phyloP scores from a whole-genome alignment of 2,329 filamentous ascomycete genomes.

The Colletotrichum falcatum region DNA sequence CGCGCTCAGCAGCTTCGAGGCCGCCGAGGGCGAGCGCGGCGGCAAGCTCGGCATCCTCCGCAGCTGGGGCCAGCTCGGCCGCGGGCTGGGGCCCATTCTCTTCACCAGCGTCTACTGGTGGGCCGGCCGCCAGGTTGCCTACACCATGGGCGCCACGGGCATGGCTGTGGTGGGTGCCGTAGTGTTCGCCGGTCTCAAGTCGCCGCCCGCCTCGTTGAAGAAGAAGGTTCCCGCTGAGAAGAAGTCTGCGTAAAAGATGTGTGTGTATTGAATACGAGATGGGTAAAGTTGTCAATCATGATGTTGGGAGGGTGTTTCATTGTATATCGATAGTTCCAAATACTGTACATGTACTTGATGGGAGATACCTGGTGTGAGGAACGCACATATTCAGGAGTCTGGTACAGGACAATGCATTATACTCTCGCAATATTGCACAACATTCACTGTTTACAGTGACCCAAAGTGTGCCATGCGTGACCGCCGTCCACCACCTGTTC shows the following conservation, averaged over 20 bases:
- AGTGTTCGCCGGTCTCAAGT: slow-evolving; percentile 78
- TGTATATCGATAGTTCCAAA: neutral
- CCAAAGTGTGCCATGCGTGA: neutral
- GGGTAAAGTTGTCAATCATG: neutral
- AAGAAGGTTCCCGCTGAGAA: slow-evolving; percentile 40
- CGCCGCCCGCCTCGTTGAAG: slow-evolving; percentile 61
- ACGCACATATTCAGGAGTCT: slow-evolving; percentile 28
- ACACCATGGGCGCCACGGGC: slow-evolving; percentile 81
- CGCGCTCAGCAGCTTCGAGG: slow-evolving; percentile 91
- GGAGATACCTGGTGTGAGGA: neutral
- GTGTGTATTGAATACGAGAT: neutral
- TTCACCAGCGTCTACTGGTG: slow-evolving; percentile 99
- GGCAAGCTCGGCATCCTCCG: slow-evolving; percentile 87
- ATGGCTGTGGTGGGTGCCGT: slow-evolving; percentile 80
- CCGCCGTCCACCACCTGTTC: neutral
- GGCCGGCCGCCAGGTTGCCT: slow-evolving; percentile 90
- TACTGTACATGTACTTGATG: slow-evolving; percentile 19
- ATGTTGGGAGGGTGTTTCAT: neutral
- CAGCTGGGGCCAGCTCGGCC: slow-evolving; percentile 85
- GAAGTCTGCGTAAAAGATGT: slow-evolving; percentile 14
- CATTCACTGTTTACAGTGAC: slow-evolving; percentile 33
- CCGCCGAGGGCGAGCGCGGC: slow-evolving; percentile 81
- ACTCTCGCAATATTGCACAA: slow-evolving; percentile 6
- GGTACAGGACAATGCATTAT: slow-evolving; percentile 14
- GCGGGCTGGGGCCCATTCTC: slow-evolving; percentile 86